These are phyloP conservation scores for Ustilago tritici DNA, from an alignment of 1,284 basidiomycete species.

Conservation along the genomic window DNA sequence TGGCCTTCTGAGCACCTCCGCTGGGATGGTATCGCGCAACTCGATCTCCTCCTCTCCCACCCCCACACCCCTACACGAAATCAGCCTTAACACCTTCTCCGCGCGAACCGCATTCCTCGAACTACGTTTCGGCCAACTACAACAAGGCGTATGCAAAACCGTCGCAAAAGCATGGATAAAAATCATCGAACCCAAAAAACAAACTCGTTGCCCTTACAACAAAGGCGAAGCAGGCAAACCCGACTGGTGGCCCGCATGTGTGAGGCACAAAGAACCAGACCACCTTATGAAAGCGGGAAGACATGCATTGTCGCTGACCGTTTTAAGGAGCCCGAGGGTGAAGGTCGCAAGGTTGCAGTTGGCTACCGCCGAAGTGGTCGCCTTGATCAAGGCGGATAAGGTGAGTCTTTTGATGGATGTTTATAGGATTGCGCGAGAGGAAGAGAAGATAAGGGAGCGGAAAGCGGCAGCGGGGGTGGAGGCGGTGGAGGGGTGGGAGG, in stretches of 20 bases:
- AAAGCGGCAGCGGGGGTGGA: constrained; percentile 18
- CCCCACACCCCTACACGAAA: constrained; percentile 14
- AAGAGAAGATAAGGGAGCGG: constrained; percentile 54
- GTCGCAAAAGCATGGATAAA: constrained; percentile 72
- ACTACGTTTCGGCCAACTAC: constrained; percentile 70
- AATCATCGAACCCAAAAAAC: constrained; percentile 74
- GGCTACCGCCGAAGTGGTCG: constrained; percentile 72
- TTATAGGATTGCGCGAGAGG: constrained; percentile 72
- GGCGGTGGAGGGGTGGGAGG: constrained; percentile 19
- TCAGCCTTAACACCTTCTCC: constrained; percentile 36
- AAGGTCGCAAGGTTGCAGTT: constrained; percentile 71
- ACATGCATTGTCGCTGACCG: constrained; percentile 71
- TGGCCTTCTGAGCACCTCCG: constrained; percentile 13
- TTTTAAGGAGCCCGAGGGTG: constrained; percentile 70
- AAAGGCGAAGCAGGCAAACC: constrained; percentile 73
- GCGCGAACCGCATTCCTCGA: constrained; percentile 65
- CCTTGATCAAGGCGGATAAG: constrained; percentile 71
- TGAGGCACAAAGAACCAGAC: constrained; percentile 74
- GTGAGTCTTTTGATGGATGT: constrained; percentile 72
- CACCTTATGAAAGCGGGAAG: constrained; percentile 72
- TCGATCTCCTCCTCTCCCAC: constrained; percentile 9
- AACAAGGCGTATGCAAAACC: constrained; percentile 73
- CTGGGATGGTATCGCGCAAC: constrained; percentile 14
- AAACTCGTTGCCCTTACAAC: constrained; percentile 73
- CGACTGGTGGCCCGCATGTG: constrained; percentile 73